Evolutionary conservation across 108 stramenopile species (phyloP), one percentile per base, ranked within the genome.

Genomic region (Conticribra weissflogii): DNA sequence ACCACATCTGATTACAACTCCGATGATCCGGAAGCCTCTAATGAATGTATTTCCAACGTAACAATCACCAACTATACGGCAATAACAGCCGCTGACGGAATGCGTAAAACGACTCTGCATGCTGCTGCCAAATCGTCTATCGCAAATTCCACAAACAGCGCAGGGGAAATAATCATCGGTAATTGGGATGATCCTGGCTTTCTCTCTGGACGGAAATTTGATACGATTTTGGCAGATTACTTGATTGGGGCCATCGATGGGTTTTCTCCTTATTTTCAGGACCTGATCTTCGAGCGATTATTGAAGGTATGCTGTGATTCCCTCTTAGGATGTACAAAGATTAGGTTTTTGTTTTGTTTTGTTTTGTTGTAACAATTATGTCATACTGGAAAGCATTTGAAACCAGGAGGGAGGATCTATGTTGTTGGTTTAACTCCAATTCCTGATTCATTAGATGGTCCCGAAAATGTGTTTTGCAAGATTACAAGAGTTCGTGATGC

Each of bases 211-310:
- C 65, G 58, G 30, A 45, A 48, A 24, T 96, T 71, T 61, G 91
- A 96, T 55, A 88, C 88, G 0, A 96, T 98, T 18, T 73, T 98
- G 30, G 95, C 91, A 5, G 98, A 98, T 61, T 98, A 98, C 66
- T 66, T 98, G 16, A 86, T 98, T 44, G 98, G 98, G 17, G 98
- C 98, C 22, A 96, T 98, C 74, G 98, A 97, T 68, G 97, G 97
- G 5, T 98, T 98, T 66, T 82, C 84, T 14, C 98, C 98, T 1
- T 98, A 97, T 68, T 80, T 86, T 54, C 98, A 98, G 78, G 96
- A 98, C 71, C 52, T 66, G 16, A 95, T 97, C 61, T 88, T 98
- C 41, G 72, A 86, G 15, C 78, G 96, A 47, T 77, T 98, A 23
- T 57, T 80, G n/a, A n/a, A n/a, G n/a, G n/a, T n/a, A n/a, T n/a